Conservation (phyloP, 331 rosid species). For the Malus hybrid region DNA sequence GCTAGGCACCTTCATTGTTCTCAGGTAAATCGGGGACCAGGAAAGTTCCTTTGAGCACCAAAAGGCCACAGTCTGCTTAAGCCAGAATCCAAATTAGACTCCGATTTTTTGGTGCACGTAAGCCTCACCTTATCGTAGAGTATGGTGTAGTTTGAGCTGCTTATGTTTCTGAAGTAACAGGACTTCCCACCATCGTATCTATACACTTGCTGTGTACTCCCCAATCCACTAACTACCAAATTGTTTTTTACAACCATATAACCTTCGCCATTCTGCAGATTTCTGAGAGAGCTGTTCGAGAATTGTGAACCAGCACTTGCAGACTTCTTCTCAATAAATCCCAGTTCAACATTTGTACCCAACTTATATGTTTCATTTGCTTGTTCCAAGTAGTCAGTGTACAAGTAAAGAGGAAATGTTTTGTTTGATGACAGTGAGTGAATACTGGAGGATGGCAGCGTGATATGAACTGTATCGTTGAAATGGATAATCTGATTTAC, state of each 20-base stretch:
- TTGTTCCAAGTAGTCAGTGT: constrained; percentile 21
- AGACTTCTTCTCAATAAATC: constrained; percentile 34
- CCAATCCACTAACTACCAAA: constrained; percentile 51
- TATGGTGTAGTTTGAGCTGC: constrained; percentile 72
- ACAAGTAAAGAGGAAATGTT: constrained; percentile 35
- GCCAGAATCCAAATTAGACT: constrained; percentile 7
- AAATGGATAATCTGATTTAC: constrained; percentile 50
- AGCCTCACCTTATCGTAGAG: constrained; percentile 40
- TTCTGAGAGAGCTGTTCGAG: constrained; percentile 39
- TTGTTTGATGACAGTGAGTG: constrained; percentile 21
- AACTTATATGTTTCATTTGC: constrained; percentile 23
- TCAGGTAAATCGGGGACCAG: neutral
- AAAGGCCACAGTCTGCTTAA: constrained; percentile 17
- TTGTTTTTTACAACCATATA: constrained; percentile 41
- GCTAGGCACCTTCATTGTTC: neutral
- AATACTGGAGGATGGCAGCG: constrained; percentile 16
- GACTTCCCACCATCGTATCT: constrained; percentile 26
- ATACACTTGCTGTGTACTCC: constrained; percentile 58
- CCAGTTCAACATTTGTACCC: constrained; percentile 44
- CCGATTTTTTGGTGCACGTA: constrained; percentile 30
- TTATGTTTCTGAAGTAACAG: constrained; percentile 67
- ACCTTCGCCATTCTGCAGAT: constrained; percentile 62
- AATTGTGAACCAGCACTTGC: constrained; percentile 10
- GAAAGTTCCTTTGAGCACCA: neutral
- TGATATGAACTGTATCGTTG: constrained; percentile 31